Conservation (phyloP, 305 asterid genomes). For the Ilex paraguariensis region DNA sequence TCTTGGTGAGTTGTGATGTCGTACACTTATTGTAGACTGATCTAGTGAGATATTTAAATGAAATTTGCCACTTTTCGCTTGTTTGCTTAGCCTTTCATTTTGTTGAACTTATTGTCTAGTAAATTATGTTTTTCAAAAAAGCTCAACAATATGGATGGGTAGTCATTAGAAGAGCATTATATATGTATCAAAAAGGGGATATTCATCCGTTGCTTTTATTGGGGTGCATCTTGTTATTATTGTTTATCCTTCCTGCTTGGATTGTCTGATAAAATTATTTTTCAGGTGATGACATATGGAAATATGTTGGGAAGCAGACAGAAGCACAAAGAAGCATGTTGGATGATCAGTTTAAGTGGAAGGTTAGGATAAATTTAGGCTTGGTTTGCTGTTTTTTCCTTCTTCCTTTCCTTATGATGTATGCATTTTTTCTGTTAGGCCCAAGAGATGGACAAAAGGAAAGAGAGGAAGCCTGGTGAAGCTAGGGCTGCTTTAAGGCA, state of each 20-base stretch:
- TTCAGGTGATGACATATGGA: conserved; percentile 97
- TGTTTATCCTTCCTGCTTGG: not conserved
- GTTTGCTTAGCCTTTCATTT: no score
- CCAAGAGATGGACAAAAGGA: conserved; percentile 97
- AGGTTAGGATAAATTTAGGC: conserved; percentile 40
- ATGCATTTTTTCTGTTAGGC: conserved; percentile 52
- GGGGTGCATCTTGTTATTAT: no score
- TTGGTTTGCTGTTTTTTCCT: conserved; percentile 9
- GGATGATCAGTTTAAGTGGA: conserved; percentile 97
- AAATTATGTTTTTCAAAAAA: no score
- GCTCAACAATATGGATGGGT: no score
- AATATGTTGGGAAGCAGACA: conserved; percentile 86
- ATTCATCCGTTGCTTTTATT: no score
- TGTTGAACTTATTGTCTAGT: no score
- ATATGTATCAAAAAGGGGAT: no score
- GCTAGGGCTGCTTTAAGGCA: conserved; percentile 93
- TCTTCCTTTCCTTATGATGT: conserved; percentile 1
- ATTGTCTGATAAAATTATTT: conserved; percentile 13
- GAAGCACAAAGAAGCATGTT: conserved; percentile 98
- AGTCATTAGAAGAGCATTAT: no score
- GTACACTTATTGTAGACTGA: no score
- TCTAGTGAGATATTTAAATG: no score
- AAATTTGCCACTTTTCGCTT: no score
- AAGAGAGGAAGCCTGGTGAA: conserved; percentile 97
- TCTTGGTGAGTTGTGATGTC: no score